These are phyloP conservation scores for Funneliformis geosporum DNA, from an alignment of 192 early-diverging fungal species.

Conservation along the genomic window DNA sequence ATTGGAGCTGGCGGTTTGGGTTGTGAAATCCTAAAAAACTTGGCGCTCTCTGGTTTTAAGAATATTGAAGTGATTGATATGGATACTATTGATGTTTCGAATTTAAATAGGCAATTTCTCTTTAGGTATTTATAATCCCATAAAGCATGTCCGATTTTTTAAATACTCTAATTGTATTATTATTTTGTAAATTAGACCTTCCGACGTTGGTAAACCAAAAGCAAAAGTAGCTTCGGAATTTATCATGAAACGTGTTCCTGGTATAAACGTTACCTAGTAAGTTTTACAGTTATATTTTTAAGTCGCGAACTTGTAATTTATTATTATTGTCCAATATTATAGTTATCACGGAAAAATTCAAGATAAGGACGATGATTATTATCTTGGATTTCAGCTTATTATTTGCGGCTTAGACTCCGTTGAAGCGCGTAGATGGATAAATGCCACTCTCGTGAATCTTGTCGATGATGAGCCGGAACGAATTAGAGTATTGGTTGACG, in stretches of 20 bases:
- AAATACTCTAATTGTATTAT: not conserved
- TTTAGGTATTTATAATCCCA: slow-evolving; percentile 65
- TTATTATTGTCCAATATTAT: not conserved
- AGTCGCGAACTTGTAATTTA: not conserved
- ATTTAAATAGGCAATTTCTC: slow-evolving; percentile 83
- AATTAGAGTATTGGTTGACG: slow-evolving; percentile 89
- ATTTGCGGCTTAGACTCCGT: slow-evolving; percentile 95
- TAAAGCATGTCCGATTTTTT: not conserved
- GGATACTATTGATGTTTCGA: slow-evolving; percentile 86
- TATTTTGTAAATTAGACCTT: slow-evolving; percentile 41
- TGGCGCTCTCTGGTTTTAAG: slow-evolving; percentile 77
- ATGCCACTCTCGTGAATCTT: slow-evolving; percentile 82
- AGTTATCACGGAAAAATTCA: slow-evolving; percentile 89
- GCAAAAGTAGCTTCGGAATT: slow-evolving; percentile 78
- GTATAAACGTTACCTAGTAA: slow-evolving; percentile 71
- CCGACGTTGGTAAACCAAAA: slow-evolving; percentile 78
- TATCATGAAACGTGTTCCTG: slow-evolving; percentile 67
- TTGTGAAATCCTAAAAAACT: slow-evolving; percentile 82
- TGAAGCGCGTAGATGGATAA: slow-evolving; percentile 97
- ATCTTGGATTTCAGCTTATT: slow-evolving; percentile 81
- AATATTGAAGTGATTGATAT: slow-evolving; percentile 87
- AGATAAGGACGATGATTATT: slow-evolving; percentile 95
- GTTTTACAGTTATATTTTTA: slow-evolving; percentile 4
- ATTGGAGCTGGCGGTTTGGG: slow-evolving; percentile 86
- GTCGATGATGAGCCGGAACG: slow-evolving; percentile 75